A percentile compares a stretch with the other conserved stretches of the same genome.
Conservation (phyloP, 768 basidiomycete genomes). For the Flagelloscypha sp. region DNA sequence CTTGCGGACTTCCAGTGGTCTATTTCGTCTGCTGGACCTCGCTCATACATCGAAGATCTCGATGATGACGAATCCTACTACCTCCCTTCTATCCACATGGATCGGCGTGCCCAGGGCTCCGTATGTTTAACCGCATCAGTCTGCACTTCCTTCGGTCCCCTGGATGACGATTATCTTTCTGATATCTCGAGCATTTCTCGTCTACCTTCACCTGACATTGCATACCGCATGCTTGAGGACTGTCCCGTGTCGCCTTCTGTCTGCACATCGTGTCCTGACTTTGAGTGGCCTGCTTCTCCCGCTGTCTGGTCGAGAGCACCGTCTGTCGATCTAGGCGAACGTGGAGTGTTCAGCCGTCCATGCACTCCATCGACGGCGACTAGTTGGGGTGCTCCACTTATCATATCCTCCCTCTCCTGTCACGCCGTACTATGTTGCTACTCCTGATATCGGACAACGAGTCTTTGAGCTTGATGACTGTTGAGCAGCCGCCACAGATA, state of each 20-base stretch:
- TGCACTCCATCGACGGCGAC: constrained; percentile 37
- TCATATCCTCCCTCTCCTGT: constrained; percentile 32
- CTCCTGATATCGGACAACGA: constrained; percentile 34
- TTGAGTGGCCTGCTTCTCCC: constrained; percentile 21
- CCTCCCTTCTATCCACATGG: constrained; percentile 49
- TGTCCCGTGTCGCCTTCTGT: constrained; percentile 43
- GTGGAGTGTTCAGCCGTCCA: constrained; percentile 29
- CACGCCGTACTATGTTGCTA: constrained; percentile 26
- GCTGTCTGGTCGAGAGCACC: constrained; percentile 13
- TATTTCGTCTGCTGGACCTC: constrained; percentile 60
- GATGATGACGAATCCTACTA: constrained; percentile 31
- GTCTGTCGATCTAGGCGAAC: constrained; percentile 33
- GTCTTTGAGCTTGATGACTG: constrained; percentile 19
- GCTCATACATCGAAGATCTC: no score
- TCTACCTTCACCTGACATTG: constrained; percentile 52
- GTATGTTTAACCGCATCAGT: constrained; percentile 46
- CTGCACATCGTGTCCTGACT: constrained; percentile 28
- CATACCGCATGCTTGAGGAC: constrained; percentile 46
- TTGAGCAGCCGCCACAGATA: constrained; percentile 1
- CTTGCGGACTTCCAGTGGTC: constrained; percentile 67
- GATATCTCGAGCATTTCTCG: constrained; percentile 26
- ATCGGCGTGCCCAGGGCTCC: constrained; percentile 45
- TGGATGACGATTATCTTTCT: constrained; percentile 36
- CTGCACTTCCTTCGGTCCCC: constrained; percentile 50
- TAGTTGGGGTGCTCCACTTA: constrained; percentile 41